Conservation (phyloP, 208 protist species). For the Leishmania martiniquensis region DNA sequence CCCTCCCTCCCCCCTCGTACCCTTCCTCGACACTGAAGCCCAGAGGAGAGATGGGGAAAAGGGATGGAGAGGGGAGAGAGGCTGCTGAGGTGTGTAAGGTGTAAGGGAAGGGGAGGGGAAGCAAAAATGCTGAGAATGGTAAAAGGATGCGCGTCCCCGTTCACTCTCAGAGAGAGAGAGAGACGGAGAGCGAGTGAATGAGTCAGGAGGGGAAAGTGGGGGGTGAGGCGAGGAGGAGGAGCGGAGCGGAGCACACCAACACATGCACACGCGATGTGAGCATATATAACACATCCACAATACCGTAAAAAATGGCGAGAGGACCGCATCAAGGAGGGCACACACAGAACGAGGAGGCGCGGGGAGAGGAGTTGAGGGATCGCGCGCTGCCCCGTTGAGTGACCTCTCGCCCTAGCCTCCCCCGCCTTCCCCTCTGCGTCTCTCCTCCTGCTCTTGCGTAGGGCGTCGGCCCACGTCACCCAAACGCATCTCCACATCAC, state of each 20-base stretch:
- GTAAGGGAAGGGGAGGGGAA: background rate
- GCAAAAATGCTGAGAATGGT: background rate
- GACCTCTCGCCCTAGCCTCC: background rate
- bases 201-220: background rate
- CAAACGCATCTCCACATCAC: background rate
- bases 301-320: constrained; percentile 6
- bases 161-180: background rate
- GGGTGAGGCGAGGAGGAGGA: background rate
- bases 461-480: background rate
- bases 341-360: background rate
- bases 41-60: background rate
- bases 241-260: background rate
- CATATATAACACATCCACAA: background rate
- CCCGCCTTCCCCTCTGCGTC: background rate
- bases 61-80: background rate
- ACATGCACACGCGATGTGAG: background rate
- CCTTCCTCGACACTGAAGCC: too few species aligned
- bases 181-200: background rate
- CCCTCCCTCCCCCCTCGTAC: too few species aligned
- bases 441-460: background rate
- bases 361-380: background rate
- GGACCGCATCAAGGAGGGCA: background rate
- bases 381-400: background rate
- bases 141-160: background rate
- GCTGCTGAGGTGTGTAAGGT: background rate